Evolutionary conservation across 73 alveolate genomes (phyloP), one percentile per base, ranked within the genome.

Genomic region (Paramecium primaurelia): DNA sequence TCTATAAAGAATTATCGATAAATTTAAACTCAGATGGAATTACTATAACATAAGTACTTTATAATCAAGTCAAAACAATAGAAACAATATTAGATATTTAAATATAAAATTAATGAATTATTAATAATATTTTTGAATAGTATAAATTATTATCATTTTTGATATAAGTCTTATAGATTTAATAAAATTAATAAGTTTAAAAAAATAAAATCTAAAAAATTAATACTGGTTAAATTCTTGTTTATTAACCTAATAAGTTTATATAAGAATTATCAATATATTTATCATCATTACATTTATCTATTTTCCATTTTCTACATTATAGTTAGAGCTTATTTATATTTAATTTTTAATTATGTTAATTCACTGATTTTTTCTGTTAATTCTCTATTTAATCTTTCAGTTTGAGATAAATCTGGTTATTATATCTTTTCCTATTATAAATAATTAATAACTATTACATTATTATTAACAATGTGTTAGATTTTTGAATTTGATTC

Each of bases 341-440:
- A 71, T 34, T 71, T 32, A 26, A 32, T 32, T 71, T 71, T 71
- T 34, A 71, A 71, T 71, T 71, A 71, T 42, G 68, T 28, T 42
- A 77, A 45, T 77, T 77, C 90, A 38, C 71, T 42, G 5, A 77
- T 77, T 42, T 77, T 77, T 38, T 77, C 90, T 38, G 42, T 42
- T 11, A 77, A 45, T 45, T 77, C 90, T 42, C 49, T 20, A 38
- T 77, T 77, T 14, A 77, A 77, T 18, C 44, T 77, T 18, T 77
- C 90, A 22, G 49, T 32, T 42, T 77, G 20, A 77, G 45, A 8
- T 22, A 45, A 28, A 77, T 77, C 90, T 0, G 12, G 10, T 16
- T 7, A 30, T 20, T 59, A 59, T 0, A 25, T 59, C 40, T 4
- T 59, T 18, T 25, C 25, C 77, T 59, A 59, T 26, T 1, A 22